Percentiles rank a stretch among this genome's conserved stretches.
Conservation (phyloP, 2,329 filamentous ascomycete species). For the Ophiostoma sp. region DNA sequence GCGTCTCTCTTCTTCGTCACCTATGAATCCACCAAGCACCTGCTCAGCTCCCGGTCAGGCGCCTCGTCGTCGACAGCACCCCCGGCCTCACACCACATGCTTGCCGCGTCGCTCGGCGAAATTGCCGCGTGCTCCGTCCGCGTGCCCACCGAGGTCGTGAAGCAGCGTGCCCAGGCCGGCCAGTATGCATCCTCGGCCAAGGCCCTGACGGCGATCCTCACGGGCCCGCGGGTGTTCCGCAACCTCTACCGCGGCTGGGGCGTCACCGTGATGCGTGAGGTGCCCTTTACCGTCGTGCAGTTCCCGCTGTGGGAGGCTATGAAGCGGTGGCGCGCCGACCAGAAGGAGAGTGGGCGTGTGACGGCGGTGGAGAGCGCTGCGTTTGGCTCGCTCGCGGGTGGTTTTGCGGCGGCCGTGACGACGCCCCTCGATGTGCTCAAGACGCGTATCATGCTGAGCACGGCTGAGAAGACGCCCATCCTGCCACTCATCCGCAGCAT, state of each 20-base stretch:
- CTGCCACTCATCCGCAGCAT: slow-evolving; percentile 58
- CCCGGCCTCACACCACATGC: slow-evolving; percentile 59
- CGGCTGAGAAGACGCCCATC: slow-evolving; percentile 59
- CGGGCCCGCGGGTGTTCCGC: slow-evolving; percentile 54
- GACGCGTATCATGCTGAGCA: slow-evolving; percentile 89
- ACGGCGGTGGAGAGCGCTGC: slow-evolving; percentile 73
- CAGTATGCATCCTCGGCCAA: slow-evolving; percentile 65
- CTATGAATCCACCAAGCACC: slow-evolving; percentile 69
- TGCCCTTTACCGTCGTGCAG: slow-evolving; percentile 94
- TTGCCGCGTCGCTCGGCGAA: slow-evolving; percentile 80
- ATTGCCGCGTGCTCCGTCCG: slow-evolving; percentile 86
- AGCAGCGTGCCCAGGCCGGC: slow-evolving; percentile 89
- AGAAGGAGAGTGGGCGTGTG: slow-evolving; percentile 40
- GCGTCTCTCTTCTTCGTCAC: slow-evolving; percentile 97
- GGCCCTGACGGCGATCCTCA: slow-evolving; percentile 65
- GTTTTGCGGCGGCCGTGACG: slow-evolving; percentile 78
- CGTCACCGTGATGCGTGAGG: slow-evolving; percentile 90
- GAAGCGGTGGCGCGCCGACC: slow-evolving; percentile 60
- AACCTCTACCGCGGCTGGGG: slow-evolving; percentile 89
- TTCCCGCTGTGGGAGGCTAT: slow-evolving; percentile 95
- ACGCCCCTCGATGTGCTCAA: slow-evolving; percentile 95
- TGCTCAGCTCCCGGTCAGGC: slow-evolving; percentile 34
- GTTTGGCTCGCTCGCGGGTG: slow-evolving; percentile 78
- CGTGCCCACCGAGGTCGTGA: slow-evolving; percentile 93
- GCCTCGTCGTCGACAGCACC: slow-evolving; percentile 25